phyloP scores from a whole-genome alignment of 805 yeast genomes.

The Hanseniaspora pseudoguilliermondii region DNA sequence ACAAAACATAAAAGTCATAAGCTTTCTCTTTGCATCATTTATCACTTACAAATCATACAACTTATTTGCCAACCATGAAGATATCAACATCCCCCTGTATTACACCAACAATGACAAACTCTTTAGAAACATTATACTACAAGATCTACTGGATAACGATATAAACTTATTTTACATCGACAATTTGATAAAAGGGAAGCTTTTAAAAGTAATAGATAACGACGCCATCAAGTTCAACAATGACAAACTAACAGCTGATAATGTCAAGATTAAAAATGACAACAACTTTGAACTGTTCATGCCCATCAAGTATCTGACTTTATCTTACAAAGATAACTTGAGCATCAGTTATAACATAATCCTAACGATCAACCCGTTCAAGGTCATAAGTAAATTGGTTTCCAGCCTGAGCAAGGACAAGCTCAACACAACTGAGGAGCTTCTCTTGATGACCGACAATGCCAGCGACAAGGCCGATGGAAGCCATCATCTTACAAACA shows the following conservation, averaged over 20 bases:
- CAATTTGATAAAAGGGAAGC: neutral
- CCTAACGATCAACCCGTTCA: slow-evolving; percentile 5
- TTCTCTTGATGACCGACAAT: neutral
- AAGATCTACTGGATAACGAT: slow-evolving; percentile 1
- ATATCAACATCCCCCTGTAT: neutral
- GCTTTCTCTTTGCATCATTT: neutral
- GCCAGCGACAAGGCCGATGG: neutral
- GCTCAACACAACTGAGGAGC: neutral
- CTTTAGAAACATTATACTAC: neutral
- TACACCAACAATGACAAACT: neutral
- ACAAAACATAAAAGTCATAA: slow-evolving; percentile 2
- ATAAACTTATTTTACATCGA: slow-evolving; percentile 8
- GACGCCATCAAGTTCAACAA: neutral
- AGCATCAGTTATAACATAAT: neutral
- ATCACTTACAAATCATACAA: neutral
- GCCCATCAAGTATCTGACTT: slow-evolving; percentile 3
- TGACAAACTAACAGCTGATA: neutral
- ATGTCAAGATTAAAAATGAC: neutral
- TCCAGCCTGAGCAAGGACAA: neutral
- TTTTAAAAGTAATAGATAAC: neutral
- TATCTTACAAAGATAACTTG: neutral
- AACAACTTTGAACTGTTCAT: neutral
- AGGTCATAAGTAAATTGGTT: neutral
- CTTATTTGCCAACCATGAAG: neutral
- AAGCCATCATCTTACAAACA: neutral